Evolutionary conservation across 116 monocot species (phyloP), one percentile per base, ranked within the genome.

Genomic region (Dioscorea cayenensis): DNA sequence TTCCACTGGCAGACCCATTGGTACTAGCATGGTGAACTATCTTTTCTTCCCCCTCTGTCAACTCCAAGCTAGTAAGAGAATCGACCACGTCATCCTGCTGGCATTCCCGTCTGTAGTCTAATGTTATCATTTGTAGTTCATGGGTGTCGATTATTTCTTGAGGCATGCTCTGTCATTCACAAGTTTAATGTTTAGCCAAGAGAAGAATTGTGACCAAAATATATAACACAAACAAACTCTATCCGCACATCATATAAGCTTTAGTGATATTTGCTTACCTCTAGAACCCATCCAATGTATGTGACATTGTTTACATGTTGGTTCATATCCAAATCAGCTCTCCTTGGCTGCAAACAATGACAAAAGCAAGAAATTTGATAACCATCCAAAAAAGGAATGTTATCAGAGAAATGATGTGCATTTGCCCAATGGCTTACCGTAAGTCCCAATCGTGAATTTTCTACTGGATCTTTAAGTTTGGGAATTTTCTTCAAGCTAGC

Each of bases 311-410:
- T 99, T 61, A 99, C 99, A 82, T 92, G 95, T 69, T 92, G 95
- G 73, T 95, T 99, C 99, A 99, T 99, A 72, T 99, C 99, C 36
- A 99, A 72, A 86, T 99, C 99, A 61, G 91, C 94, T 89, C 99
- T 99, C 55, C 99, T 89, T 6, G 99, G 99, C 99, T 99, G 82
- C 59, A 79, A 66, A 35, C 14, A 49, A 23, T 62, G 0, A 7
- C 23, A 65, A 65, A 65, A 28, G 17, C 16, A 17, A 65, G 16
- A 32, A 18, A 32, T 16, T 65, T 32, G 6, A 35, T 29, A 2
- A 55, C 2, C 2, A n/a, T 65, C 32, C 12, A 21, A 81, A 32
- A 32, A 32, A 65, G 11, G 17, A 6, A 69, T 58, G 20, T 60
- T 23, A 52, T 4, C 58, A 36, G 37, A 64, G 21, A 63, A 63